Evolutionary conservation across 2,329 filamentous ascomycete genomes (phyloP).

Genomic region (Neofusicoccum kwambonambiense): DNA sequence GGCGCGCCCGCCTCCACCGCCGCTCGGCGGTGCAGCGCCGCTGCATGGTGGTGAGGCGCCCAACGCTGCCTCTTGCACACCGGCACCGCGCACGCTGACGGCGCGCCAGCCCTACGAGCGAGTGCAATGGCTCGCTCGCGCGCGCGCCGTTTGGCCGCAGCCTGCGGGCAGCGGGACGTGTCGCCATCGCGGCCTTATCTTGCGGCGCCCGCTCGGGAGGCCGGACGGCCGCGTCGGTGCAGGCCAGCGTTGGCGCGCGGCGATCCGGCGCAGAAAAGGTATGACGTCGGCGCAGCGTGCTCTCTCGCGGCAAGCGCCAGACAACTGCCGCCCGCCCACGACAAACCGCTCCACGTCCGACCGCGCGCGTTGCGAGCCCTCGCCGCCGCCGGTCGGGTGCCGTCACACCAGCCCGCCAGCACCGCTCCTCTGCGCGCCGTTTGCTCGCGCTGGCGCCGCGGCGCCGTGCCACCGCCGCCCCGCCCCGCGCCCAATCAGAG

Average conservation of each 20-base stretch:
- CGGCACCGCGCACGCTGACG: background rate
- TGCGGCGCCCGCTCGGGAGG: background rate
- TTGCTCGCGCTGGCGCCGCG: too few species aligned
- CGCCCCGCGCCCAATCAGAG: background rate
- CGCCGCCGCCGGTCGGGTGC: background rate
- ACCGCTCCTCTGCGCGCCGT: background rate
- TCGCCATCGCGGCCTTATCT: slow-evolving; percentile 10
- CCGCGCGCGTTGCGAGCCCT: background rate
- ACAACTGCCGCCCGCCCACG: background rate
- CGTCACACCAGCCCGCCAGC: background rate
- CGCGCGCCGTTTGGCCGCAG: background rate
- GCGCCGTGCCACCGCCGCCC: background rate
- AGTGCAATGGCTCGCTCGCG: background rate
- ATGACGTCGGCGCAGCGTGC: slow-evolving; percentile 2
- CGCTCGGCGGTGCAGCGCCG: background rate
- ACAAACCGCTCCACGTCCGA: background rate
- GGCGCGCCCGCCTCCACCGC: slow-evolving; percentile 1
- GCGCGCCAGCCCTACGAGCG: background rate
- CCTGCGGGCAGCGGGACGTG: background rate
- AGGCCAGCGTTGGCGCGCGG: background rate
- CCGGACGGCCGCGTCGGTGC: background rate
- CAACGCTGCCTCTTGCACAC: background rate
- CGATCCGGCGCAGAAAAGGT: background rate
- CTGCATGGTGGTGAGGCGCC: background rate
- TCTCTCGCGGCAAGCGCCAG: background rate